These are phyloP conservation scores for Prunella vulgaris DNA, from an alignment of 257 asterid genomes.

Conservation along the genomic window DNA sequence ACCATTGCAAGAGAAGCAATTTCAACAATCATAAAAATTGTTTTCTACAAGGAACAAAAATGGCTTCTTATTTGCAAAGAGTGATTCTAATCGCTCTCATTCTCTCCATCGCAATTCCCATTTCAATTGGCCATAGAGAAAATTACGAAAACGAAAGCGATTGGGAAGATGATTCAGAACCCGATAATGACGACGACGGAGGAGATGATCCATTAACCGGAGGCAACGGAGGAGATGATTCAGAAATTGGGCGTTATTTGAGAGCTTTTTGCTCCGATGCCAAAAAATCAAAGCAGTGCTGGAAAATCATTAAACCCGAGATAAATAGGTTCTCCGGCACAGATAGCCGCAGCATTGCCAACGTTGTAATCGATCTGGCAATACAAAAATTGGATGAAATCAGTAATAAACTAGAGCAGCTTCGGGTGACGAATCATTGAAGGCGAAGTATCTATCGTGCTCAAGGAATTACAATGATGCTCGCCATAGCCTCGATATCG, in stretches of 20 bases:
- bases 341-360: background rate
- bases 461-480: slow-evolving; percentile 29
- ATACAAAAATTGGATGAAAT: background rate
- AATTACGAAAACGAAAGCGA: background rate
- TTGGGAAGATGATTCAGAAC: background rate
- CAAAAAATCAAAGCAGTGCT: slow-evolving; percentile 7
- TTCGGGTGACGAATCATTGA: background rate
- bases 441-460: slow-evolving; percentile 21
- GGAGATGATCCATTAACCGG: background rate
- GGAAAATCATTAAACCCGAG: slow-evolving; percentile 17
- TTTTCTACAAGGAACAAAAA: no score
- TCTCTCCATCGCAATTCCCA: background rate
- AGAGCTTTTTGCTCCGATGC: slow-evolving; percentile 20
- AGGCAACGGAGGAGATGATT: background rate
- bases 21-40: no score
- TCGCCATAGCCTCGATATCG: slow-evolving; percentile 19
- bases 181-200: background rate
- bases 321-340: background rate
- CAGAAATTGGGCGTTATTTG: background rate
- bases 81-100: slow-evolving; percentile 3
- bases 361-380: slow-evolving; percentile 21
- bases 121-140: background rate
- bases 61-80: background rate
- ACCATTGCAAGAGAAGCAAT: background rate
- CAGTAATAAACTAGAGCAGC: background rate